phyloP scores from a whole-genome alignment of 2,329 filamentous ascomycete genomes.

The Simplicillium sp. region DNA sequence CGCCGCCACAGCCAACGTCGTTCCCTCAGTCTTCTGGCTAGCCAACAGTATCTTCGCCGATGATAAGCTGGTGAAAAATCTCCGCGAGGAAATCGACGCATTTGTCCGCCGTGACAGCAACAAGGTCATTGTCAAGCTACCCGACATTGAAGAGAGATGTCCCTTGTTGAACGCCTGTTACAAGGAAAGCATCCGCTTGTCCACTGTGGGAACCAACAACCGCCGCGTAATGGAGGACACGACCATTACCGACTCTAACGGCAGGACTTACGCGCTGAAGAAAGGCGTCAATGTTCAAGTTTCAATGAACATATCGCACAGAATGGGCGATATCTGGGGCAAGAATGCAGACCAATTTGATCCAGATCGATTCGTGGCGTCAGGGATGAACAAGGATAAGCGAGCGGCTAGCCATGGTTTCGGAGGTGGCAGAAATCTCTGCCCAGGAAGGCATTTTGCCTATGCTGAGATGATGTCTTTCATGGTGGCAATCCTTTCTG shows the following conservation, averaged over 20 bases:
- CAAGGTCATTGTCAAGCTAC: background rate
- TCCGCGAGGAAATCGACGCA: slow-evolving; percentile 20
- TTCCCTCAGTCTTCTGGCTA: no score
- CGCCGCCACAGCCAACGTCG: no score
- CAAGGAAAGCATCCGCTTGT: slow-evolving; percentile 30
- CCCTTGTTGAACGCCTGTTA: slow-evolving; percentile 15
- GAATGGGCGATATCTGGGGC: slow-evolving; percentile 9
- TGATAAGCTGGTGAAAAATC: slow-evolving; percentile 12
- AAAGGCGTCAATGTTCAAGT: slow-evolving; percentile 12
- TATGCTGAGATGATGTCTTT: slow-evolving; percentile 22
- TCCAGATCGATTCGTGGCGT: slow-evolving; percentile 7
- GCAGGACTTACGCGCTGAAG: slow-evolving; percentile 14
- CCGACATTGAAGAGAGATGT: background rate
- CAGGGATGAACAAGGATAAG: background rate
- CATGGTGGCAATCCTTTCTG: slow-evolving; percentile 16
- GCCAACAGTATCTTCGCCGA: slow-evolving; percentile 18
- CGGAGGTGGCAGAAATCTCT: slow-evolving; percentile 21
- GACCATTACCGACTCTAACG: slow-evolving; percentile 10
- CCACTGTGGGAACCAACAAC: slow-evolving; percentile 22
- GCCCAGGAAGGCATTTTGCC: slow-evolving; percentile 23
- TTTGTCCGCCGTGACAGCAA: slow-evolving; percentile 6
- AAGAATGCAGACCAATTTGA: slow-evolving; percentile 5
- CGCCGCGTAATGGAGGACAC: slow-evolving; percentile 30
- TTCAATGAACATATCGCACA: slow-evolving; percentile 7
- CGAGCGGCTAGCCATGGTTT: slow-evolving; percentile 18